Evolutionary conservation across 306 rosid species (phyloP), one percentile per base, ranked within the genome.

Genomic region (Begonia loranthoides): DNA sequence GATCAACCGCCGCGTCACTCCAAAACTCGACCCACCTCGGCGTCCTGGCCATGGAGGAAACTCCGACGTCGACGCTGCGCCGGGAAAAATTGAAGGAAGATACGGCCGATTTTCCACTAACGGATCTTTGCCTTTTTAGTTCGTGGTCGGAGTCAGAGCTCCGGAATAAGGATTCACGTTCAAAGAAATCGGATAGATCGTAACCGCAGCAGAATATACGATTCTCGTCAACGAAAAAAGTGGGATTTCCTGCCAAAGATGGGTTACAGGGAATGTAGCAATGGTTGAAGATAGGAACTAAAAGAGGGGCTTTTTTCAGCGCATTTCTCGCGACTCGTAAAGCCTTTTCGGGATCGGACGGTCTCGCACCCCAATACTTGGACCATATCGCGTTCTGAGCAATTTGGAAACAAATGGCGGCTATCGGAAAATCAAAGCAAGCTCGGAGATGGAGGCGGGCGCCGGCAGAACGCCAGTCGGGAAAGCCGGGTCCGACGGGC

Each of bases 21-120:
- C 99, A 90, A 57, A 90, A 90, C 67, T 90, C 99, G 12, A 90
- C 99, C 99, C 99, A 90, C 66, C 99, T 57, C 14, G 99, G 99
- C 15, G 92, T 86, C 65, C 83, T 78, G 1, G 80, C 79, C 15
- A 81, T 87, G 13, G 77, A 38, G 1, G 50, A 70, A 16, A 55
- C 36, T 15, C 75, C 79, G 0, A 54, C 14, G 64, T 90, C 99
- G 4, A 90, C 78, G 62, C 99, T 90, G 62, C 94, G 57, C 22
- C 99, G 76, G 0, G 86, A 82, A 67, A 82, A 82, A 58, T 59
- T 75, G 0, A 79, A 43, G 6, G 81, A 79, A 10, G 84, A 78
- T 9, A 81, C 85, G 46, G 94, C 81, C 4, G 87, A 73, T 62
- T 76, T 89, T 68, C 85, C 94, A 64, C 87, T 78, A 2, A 82